phyloP scores from a whole-genome alignment of 164 flowering plant genomes.

The Amborella trichopoda region DNA sequence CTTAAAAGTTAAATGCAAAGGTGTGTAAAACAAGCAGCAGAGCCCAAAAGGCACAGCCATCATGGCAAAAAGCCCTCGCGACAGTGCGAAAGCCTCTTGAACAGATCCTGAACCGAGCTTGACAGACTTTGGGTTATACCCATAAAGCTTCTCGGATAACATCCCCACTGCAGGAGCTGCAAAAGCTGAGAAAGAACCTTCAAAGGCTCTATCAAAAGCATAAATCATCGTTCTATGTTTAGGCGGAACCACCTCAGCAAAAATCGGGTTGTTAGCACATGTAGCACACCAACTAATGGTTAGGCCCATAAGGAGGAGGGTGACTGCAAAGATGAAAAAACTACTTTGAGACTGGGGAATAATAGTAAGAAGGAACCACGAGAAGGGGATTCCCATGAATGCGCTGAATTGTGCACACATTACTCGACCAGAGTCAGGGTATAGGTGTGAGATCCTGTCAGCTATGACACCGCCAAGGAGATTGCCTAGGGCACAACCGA shows the following conservation, averaged over 20 bases:
- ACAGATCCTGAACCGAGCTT: constrained; percentile 47
- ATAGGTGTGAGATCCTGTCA: constrained; percentile 46
- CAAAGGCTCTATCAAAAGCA: constrained; percentile 94
- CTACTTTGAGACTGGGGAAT: constrained; percentile 65
- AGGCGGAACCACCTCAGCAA: constrained; percentile 90
- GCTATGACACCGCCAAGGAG: constrained; percentile 77
- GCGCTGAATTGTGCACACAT: constrained; percentile 98
- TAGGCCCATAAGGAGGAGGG: constrained; percentile 79
- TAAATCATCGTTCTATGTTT: constrained; percentile 94
- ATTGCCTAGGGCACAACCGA: constrained; percentile 73
- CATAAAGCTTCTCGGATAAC: constrained; percentile 75
- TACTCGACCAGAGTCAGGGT: constrained; percentile 74
- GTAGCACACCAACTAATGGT: constrained; percentile 87
- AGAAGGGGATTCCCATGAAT: constrained; percentile 90
- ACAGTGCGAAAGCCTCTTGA: constrained; percentile 68
- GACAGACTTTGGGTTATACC: constrained; percentile 62
- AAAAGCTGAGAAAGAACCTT: constrained; percentile 82
- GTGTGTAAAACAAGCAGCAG: constrained; percentile 76
- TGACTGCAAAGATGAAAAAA: constrained; percentile 40
- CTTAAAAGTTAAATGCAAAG: constrained; percentile 47
- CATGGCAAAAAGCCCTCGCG: constrained; percentile 81
- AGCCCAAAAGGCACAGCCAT: constrained; percentile 81
- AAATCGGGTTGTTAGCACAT: constrained; percentile 83
- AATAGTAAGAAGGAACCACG: constrained; percentile 54
- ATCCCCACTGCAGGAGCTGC: constrained; percentile 97